Conservation (phyloP, 73 alveolate genomes). For the Tetrahymena elliotti region DNA sequence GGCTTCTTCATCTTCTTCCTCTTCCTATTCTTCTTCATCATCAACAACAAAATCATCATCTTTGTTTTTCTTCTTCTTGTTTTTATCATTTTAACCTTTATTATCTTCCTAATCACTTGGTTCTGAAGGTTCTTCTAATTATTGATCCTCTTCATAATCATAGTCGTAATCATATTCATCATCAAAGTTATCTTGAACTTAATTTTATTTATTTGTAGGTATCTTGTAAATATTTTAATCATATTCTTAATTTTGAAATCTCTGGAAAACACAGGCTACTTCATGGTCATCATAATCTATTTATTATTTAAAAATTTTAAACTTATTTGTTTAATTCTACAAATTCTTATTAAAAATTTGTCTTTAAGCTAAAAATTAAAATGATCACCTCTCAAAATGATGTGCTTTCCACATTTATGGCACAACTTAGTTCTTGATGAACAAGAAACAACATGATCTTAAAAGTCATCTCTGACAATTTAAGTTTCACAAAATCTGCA, state of each 20-base stretch:
- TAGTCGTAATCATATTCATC: background rate
- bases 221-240: background rate
- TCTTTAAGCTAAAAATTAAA: background rate
- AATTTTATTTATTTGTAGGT: background rate
- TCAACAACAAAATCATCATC: background rate
- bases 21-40: conserved; percentile 5
- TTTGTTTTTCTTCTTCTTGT: background rate
- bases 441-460: background rate
- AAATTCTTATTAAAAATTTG: background rate
- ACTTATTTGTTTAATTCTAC: background rate
- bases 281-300: background rate
- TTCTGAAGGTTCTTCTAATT: background rate
- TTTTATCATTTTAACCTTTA: background rate
- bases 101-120: background rate
- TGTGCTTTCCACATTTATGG: background rate
- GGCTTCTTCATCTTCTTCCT: background rate
- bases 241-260: background rate
- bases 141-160: background rate
- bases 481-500: background rate
- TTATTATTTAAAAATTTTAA: background rate
- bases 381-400: background rate
- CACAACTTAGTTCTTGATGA: background rate
- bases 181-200: background rate
- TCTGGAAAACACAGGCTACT: background rate
- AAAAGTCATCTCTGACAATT: background rate